These are phyloP conservation scores for Saccharomycopsis crataegensis DNA, from an alignment of 1,139 yeast species.

Conservation along the genomic window DNA sequence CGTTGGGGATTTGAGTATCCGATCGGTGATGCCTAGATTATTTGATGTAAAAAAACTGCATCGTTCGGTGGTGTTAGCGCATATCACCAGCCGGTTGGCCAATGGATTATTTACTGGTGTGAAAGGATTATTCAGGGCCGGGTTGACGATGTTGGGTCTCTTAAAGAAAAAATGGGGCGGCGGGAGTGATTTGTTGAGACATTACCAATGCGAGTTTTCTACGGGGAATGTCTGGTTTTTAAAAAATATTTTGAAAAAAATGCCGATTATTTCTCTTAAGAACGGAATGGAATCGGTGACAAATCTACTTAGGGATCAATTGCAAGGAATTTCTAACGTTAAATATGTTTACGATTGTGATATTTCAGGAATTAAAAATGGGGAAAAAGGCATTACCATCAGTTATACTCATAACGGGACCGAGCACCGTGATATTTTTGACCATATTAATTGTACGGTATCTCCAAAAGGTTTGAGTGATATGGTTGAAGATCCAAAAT, in stretches of 20 bases:
- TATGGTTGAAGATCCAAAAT: conserved; percentile 22
- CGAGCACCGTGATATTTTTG: conserved; percentile 2
- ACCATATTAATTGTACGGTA: conserved; percentile 18
- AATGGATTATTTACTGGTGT: background rate
- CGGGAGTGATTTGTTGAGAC: conserved; percentile 23
- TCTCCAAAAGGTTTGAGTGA: conserved; percentile 20
- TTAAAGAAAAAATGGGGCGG: background rate
- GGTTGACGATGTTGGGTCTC: background rate
- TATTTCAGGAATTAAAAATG: conserved; percentile 16
- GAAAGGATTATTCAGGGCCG: background rate
- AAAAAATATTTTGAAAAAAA: conserved; percentile 21
- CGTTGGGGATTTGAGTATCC: conserved; percentile 54
- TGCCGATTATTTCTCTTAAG: conserved; percentile 46
- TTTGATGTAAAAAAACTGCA: conserved; percentile 1
- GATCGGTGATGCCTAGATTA: conserved; percentile 22
- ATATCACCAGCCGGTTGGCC: background rate
- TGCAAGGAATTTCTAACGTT: conserved; percentile 36
- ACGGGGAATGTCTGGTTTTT: background rate
- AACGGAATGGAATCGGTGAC: conserved; percentile 53
- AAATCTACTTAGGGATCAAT: conserved; percentile 30
- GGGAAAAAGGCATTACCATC: conserved; percentile 20
- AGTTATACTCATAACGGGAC: background rate
- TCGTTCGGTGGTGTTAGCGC: background rate
- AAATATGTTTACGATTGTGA: conserved; percentile 29
- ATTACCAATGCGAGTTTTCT: conserved; percentile 29